Evolutionary conservation across 352 stramenopile species (phyloP).

Genomic region (Phytophthora idaei): DNA sequence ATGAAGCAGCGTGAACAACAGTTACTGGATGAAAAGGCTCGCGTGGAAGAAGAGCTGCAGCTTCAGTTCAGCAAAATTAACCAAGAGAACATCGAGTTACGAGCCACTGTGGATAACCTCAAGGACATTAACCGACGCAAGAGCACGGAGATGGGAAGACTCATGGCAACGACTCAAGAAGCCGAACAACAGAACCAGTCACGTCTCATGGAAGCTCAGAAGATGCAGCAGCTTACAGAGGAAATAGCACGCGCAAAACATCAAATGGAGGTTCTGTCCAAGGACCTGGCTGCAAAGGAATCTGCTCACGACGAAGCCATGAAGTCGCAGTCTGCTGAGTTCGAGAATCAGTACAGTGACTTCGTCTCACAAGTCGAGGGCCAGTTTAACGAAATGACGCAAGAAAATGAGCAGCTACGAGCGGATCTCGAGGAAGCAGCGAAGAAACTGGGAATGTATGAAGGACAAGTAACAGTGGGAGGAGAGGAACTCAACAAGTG

Average conservation of each 20-base stretch:
- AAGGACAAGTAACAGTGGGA: constrained; percentile 30
- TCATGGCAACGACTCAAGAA: constrained; percentile 56
- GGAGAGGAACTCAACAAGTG: constrained; percentile 57
- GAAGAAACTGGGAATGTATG: constrained; percentile 44
- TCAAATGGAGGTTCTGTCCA: constrained; percentile 51
- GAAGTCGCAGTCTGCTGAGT: constrained; percentile 51
- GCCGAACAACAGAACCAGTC: constrained; percentile 34
- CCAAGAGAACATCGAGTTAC: constrained; percentile 49
- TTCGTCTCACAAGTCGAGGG: constrained; percentile 57
- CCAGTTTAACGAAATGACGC: constrained; percentile 52
- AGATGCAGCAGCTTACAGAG: constrained; percentile 47
- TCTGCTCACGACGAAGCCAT: constrained; percentile 50
- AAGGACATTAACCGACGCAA: constrained; percentile 59
- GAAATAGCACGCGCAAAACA: constrained; percentile 42
- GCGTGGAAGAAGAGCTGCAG: constrained; percentile 44
- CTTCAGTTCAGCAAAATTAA: constrained; percentile 44
- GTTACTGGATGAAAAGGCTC: constrained; percentile 53
- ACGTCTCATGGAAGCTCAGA: constrained; percentile 30
- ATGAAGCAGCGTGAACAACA: constrained; percentile 61
- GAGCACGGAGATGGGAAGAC: constrained; percentile 54
- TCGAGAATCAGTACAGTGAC: constrained; percentile 66
- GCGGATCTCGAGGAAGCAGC: constrained; percentile 50
- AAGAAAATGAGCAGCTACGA: constrained; percentile 65
- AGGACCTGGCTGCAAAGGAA: constrained; percentile 56
- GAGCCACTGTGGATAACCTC: constrained; percentile 48